These are phyloP conservation scores for Huntiella moniliformis DNA, from an alignment of 2,329 filamentous ascomycete species.

Conservation along the genomic window DNA sequence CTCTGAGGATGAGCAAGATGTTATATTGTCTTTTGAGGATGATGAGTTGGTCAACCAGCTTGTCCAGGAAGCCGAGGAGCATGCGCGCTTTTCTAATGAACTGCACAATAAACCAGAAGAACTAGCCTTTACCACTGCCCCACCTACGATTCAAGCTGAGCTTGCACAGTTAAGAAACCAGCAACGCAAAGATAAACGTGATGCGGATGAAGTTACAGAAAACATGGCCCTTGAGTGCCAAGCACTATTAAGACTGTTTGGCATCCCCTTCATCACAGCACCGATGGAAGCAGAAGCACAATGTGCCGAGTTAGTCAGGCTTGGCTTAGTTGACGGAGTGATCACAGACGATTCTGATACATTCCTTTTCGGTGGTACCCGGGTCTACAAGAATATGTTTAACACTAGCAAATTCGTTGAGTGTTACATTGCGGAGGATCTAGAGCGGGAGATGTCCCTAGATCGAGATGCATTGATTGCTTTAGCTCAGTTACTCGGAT, in stretches of 20 bases:
- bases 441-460: conserved; percentile 78
- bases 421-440: conserved; percentile 69
- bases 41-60: conserved; percentile 75
- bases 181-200: conserved; percentile 87
- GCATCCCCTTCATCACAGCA: conserved; percentile 87
- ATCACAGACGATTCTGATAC: conserved; percentile 95
- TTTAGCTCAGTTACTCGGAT: conserved; percentile 77
- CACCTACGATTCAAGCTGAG: conserved; percentile 69
- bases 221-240: conserved; percentile 95
- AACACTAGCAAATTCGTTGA: conserved; percentile 96
- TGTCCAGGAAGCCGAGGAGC: conserved; percentile 79
- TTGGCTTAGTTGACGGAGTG: conserved; percentile 88
- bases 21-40: conserved; percentile 71
- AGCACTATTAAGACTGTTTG: conserved; percentile 72
- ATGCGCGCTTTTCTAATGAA: conserved; percentile 76
- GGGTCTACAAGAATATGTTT: conserved; percentile 99
- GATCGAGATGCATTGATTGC: conserved; percentile 74
- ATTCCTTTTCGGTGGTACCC: conserved; percentile 87
- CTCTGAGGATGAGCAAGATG: conserved; percentile 37
- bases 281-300: conserved; percentile 99
- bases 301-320: conserved; percentile 71
- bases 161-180: conserved; percentile 75
- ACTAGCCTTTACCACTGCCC: conserved; percentile 31
- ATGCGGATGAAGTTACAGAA: conserved; percentile 91
- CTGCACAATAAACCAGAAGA: conserved; percentile 57